phyloP scores from a whole-genome alignment of 2,329 filamentous ascomycete genomes.

The Venturia asperata region DNA sequence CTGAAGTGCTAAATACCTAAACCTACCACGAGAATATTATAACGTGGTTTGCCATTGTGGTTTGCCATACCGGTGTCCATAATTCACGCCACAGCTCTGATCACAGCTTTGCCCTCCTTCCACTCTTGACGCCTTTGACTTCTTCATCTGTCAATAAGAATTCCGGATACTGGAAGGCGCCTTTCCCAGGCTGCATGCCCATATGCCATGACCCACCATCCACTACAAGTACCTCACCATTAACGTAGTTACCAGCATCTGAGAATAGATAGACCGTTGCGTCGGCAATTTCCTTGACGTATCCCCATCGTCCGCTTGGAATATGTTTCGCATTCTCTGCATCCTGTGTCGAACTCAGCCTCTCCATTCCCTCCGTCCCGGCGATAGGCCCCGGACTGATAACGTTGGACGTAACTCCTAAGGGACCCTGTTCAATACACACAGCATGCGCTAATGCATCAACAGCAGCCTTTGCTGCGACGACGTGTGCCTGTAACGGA shows the following conservation, averaged over 20 bases:
- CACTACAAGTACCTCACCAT: conserved; percentile 56
- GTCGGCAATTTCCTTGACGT: conserved; percentile 82
- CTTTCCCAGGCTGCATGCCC: conserved; percentile 32
- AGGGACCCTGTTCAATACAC: conserved; percentile 82
- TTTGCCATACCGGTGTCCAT: too few relatives aligned
- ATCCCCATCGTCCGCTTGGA: conserved; percentile 69
- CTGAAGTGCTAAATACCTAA: too few relatives aligned
- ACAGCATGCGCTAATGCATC: conserved; percentile 76
- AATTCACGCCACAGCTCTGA: too few relatives aligned
- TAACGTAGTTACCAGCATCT: conserved; percentile 79
- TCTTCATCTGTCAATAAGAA: conserved; percentile 48
- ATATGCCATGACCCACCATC: conserved; percentile 48
- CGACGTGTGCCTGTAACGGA: conserved; percentile 82
- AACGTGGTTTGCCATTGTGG: too few relatives aligned
- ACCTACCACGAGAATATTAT: too few relatives aligned
- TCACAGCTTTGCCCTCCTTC: conserved; percentile 50
- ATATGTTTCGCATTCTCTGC: conserved; percentile 38
- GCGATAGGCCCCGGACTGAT: conserved; percentile 82
- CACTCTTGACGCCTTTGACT: conserved; percentile 52
- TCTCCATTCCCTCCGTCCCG: conserved; percentile 61
- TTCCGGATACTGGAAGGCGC: conserved; percentile 46
- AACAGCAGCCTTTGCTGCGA: conserved; percentile 83
- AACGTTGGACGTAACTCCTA: conserved; percentile 79
- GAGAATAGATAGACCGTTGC: conserved; percentile 79
- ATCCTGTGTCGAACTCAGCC: conserved; percentile 32